A percentile compares a stretch with the other conserved stretches of the same genome.
Conservation (phyloP, 768 basidiomycete species). For the Trametes meyenii region DNA sequence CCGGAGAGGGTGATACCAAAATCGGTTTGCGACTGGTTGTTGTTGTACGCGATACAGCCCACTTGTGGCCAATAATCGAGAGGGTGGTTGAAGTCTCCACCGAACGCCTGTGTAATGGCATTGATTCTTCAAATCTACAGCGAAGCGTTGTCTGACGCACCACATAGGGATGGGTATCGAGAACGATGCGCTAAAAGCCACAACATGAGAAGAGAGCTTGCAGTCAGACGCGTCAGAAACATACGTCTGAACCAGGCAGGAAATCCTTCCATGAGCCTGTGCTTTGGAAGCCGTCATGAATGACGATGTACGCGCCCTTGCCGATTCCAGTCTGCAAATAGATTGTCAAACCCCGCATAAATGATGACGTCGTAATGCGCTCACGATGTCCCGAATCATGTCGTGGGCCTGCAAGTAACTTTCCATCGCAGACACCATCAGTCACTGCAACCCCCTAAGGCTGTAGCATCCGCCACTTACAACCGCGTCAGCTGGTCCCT, state of each 20-base stretch:
- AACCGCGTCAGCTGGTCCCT: conserved; percentile 57
- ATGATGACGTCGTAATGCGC: conserved; percentile 34
- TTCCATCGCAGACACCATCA: conserved; percentile 27
- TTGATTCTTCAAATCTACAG: background rate
- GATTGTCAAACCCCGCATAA: background rate
- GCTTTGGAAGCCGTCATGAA: conserved; percentile 61
- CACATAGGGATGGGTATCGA: conserved; percentile 58
- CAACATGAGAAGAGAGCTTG: background rate
- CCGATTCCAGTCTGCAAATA: conserved; percentile 53
- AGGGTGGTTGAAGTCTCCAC: conserved; percentile 31
- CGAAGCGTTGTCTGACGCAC: conserved; percentile 21
- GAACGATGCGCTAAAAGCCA: conserved; percentile 38
- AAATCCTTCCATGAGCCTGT: conserved; percentile 46
- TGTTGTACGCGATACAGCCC: conserved; percentile 30
- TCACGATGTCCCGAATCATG: conserved; percentile 77
- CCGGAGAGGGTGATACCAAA: conserved; percentile 79
- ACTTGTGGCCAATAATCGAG: conserved; percentile 31
- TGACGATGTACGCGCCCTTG: conserved; percentile 58
- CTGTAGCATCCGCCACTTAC: conserved; percentile 42
- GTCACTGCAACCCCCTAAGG: conserved; percentile 11
- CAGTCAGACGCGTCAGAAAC: background rate
- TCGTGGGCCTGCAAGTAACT: conserved; percentile 63
- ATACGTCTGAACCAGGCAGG: conserved; percentile 40
- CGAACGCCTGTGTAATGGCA: conserved; percentile 26
- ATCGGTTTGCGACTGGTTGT: conserved; percentile 38